A percentile compares a stretch with the other conserved stretches of the same genome.
These are phyloP conservation scores for Pyrenophora teres DNA, from an alignment of 2,329 filamentous ascomycete genomes.

Conservation along the genomic window DNA sequence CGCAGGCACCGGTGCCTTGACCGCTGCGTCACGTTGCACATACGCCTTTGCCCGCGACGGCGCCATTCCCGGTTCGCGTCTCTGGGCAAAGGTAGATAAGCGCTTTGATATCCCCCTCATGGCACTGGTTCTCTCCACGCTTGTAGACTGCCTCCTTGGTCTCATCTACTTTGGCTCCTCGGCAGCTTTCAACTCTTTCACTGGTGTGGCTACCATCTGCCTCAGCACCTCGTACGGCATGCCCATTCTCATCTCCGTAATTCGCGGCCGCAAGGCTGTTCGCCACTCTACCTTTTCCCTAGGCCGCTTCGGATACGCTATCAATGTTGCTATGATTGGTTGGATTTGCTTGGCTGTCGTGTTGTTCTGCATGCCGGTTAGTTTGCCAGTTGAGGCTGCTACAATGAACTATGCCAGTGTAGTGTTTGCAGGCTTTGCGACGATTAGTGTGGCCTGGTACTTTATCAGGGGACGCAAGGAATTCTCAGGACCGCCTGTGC, in stretches of 20 bases:
- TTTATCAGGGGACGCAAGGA: conserved; percentile 45
- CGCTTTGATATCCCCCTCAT: conserved; percentile 71
- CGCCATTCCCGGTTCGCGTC: conserved; percentile 69
- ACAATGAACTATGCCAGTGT: conserved; percentile 53
- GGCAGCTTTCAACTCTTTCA: conserved; percentile 79
- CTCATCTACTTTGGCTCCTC: conserved; percentile 79
- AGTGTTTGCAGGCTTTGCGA: conserved; percentile 48
- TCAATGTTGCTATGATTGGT: conserved; percentile 69
- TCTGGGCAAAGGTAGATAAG: conserved; percentile 70
- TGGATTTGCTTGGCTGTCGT: conserved; percentile 74
- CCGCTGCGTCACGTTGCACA: conserved; percentile 73
- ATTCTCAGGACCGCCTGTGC: conserved; percentile 47
- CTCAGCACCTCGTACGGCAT: conserved; percentile 76
- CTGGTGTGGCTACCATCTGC: conserved; percentile 78
- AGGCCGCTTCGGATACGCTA: conserved; percentile 68
- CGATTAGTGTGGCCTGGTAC: conserved; percentile 46
- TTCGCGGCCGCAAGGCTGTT: conserved; percentile 70
- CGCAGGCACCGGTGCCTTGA: conserved; percentile 74
- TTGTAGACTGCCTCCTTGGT: conserved; percentile 72
- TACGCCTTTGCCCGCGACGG: conserved; percentile 78
- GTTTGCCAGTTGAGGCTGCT: conserved; percentile 47
- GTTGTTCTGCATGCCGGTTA: conserved; percentile 74
- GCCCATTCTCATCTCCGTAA: conserved; percentile 72
- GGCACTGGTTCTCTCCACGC: conserved; percentile 69
- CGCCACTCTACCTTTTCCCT: conserved; percentile 69